These are phyloP conservation scores for Cladophialophora chaetospira DNA, from an alignment of 2,329 filamentous ascomycete species.

Conservation along the genomic window DNA sequence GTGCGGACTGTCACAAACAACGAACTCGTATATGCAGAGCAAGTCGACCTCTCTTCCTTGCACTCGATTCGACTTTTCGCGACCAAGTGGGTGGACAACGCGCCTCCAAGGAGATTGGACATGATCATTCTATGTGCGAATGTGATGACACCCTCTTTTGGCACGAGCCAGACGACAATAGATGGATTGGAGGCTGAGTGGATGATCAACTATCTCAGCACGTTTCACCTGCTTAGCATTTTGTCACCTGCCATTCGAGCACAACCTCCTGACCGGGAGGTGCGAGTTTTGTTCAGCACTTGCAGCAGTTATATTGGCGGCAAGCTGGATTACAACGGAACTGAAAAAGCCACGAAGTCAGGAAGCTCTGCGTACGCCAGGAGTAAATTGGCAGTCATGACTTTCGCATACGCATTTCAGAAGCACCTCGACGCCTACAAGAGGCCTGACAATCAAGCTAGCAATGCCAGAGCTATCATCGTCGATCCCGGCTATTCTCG, in stretches of 20 bases:
- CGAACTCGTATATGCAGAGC: constrained; percentile 89
- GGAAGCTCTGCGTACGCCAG: constrained; percentile 52
- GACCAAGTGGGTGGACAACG: constrained; percentile 97
- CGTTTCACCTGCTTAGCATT: constrained; percentile 92
- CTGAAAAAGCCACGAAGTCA: constrained; percentile 30
- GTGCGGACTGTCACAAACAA: constrained; percentile 76
- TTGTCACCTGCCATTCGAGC: constrained; percentile 85
- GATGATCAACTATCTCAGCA: constrained; percentile 93
- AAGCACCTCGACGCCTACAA: constrained; percentile 85
- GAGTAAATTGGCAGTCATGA: constrained; percentile 77
- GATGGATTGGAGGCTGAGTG: constrained; percentile 88
- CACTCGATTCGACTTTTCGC: constrained; percentile 90
- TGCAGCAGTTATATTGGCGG: constrained; percentile 87
- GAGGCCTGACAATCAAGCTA: constrained; percentile 78
- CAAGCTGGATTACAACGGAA: constrained; percentile 56
- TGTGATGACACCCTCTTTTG: constrained; percentile 70
- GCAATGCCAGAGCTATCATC: constrained; percentile 79
- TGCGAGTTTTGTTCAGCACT: constrained; percentile 81
- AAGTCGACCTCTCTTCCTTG: constrained; percentile 86
- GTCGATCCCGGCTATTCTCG: constrained; percentile 84
- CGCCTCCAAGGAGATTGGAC: constrained; percentile 83
- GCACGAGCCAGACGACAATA: constrained; percentile 61
- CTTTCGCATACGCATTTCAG: constrained; percentile 87
- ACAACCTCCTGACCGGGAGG: constrained; percentile 91
- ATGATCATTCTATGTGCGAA: constrained; percentile 88